A percentile compares a stretch with the other conserved stretches of the same genome.
Conservation (phyloP, 2,329 filamentous ascomycete genomes). For the Cytospora leucostoma region DNA sequence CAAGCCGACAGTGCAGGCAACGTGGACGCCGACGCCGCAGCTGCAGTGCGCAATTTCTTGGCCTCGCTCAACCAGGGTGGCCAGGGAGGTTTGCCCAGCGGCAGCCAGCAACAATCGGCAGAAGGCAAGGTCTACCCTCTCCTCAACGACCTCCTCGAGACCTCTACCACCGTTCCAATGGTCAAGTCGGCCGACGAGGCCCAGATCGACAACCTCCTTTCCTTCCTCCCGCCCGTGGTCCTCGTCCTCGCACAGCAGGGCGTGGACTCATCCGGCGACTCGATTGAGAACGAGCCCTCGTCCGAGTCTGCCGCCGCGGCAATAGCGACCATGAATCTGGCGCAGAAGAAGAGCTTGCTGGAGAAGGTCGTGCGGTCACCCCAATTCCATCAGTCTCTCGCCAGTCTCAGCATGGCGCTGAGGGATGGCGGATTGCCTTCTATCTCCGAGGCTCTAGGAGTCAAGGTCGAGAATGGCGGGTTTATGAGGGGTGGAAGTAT, state of each 20-base stretch:
- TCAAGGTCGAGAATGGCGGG: constrained; percentile 83
- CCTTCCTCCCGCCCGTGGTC: constrained; percentile 75
- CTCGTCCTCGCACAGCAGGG: constrained; percentile 74
- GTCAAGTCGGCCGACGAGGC: constrained; percentile 66
- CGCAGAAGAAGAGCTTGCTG: constrained; percentile 79
- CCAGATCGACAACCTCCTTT: constrained; percentile 73
- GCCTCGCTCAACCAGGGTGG: constrained; percentile 69
- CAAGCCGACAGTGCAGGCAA: constrained; percentile 56
- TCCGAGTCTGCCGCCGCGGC: constrained; percentile 70
- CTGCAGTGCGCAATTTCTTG: constrained; percentile 85
- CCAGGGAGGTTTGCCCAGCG: constrained; percentile 41
- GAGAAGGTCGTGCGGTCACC: constrained; percentile 83
- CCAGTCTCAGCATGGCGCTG: constrained; percentile 82
- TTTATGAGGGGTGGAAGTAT: constrained; percentile 76
- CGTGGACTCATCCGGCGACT: constrained; percentile 50
- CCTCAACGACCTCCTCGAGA: constrained; percentile 80
- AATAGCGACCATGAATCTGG: constrained; percentile 69
- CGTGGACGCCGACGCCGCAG: constrained; percentile 67
- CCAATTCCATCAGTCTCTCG: constrained; percentile 85
- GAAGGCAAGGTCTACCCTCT: constrained; percentile 74
- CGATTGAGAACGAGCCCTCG: constrained; percentile 64
- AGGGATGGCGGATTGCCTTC: constrained; percentile 88
- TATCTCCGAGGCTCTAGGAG: constrained; percentile 80
- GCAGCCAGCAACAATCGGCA: constrained; percentile 34
- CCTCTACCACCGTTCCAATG: constrained; percentile 75